phyloP scores from a whole-genome alignment of 371 early-diverging fungal species.

The Haplosporangium sp. region DNA sequence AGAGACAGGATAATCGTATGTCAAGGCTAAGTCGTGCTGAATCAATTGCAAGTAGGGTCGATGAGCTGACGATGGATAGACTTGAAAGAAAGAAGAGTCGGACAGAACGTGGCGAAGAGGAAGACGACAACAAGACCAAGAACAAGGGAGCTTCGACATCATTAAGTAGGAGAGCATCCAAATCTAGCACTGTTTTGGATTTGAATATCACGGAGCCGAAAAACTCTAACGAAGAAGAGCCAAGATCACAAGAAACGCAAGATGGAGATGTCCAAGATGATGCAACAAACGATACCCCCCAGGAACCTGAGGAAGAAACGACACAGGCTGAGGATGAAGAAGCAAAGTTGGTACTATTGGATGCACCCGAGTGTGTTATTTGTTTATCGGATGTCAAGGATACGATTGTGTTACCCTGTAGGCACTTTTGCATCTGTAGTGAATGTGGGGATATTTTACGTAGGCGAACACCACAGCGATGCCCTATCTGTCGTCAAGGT shows the following conservation, averaged over 20 bases:
- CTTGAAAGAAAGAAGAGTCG: slow-evolving; percentile 9
- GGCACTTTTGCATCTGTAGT: slow-evolving; percentile 69
- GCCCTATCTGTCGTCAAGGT: slow-evolving; percentile 64
- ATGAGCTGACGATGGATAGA: slow-evolving; percentile 35
- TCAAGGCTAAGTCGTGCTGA: slow-evolving; percentile 47
- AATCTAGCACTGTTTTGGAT: slow-evolving; percentile 2
- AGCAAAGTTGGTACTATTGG: slow-evolving; percentile 32
- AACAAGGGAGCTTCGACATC: background rate
- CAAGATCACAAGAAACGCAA: background rate
- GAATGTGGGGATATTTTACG: slow-evolving; percentile 67
- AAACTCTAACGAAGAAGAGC: background rate
- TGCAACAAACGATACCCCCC: background rate
- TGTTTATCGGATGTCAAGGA: slow-evolving; percentile 68
- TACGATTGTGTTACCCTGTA: slow-evolving; percentile 66
- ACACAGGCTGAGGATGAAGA: slow-evolving; percentile 19
- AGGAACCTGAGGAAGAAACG: slow-evolving; percentile 5
- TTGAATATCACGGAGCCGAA: slow-evolving; percentile 18
- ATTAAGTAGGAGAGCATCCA: slow-evolving; percentile 8
- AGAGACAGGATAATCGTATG: slow-evolving; percentile 8
- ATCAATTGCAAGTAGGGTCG: slow-evolving; percentile 42
- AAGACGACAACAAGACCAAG: background rate
- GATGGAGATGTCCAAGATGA: slow-evolving; percentile 3
- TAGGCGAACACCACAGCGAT: slow-evolving; percentile 60
- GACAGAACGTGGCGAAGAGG: background rate
- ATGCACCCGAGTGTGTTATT: slow-evolving; percentile 64